Percentiles rank a stretch among this genome's conserved stretches.
Evolutionary conservation across 2,329 filamentous ascomycete species (phyloP).

Genomic region (Colletotrichum spaethianum): DNA sequence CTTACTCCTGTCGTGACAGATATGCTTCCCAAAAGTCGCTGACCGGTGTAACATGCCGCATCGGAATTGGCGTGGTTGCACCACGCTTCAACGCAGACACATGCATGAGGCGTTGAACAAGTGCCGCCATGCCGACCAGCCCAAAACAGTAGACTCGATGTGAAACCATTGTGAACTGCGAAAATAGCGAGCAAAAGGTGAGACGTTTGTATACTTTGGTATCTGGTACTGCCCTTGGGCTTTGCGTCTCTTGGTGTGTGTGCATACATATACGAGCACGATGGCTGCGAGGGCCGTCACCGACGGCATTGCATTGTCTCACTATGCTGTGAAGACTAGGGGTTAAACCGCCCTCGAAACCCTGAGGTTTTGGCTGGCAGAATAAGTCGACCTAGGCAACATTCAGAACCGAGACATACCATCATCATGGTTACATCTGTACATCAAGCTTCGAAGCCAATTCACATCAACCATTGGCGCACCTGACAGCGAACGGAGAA

Average conservation of each 20-base stretch:
- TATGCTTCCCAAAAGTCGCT: background rate
- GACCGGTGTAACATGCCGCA: background rate
- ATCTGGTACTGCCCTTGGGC: background rate
- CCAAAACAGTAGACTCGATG: background rate
- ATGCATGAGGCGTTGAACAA: background rate
- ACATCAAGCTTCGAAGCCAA: background rate
- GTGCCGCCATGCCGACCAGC: background rate
- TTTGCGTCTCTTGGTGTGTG: background rate
- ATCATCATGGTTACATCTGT: background rate
- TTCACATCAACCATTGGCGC: background rate
- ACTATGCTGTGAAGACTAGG: background rate
- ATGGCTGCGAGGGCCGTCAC: too few species aligned
- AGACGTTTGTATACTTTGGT: background rate
- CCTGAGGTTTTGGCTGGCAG: background rate
- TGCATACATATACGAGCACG: background rate
- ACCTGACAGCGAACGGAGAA: background rate
- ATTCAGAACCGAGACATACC: background rate
- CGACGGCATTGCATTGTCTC: background rate
- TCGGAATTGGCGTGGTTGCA: background rate
- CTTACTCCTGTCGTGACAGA: too few species aligned
- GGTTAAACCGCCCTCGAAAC: background rate
- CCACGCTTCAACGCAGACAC: background rate
- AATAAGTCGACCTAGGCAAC: background rate
- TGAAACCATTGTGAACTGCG: background rate
- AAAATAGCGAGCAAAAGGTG: background rate